A percentile compares a stretch with the other conserved stretches of the same genome.
Conservation (phyloP, 495 filamentous ascomycete species). For the Aspergillus avenaceus region DNA sequence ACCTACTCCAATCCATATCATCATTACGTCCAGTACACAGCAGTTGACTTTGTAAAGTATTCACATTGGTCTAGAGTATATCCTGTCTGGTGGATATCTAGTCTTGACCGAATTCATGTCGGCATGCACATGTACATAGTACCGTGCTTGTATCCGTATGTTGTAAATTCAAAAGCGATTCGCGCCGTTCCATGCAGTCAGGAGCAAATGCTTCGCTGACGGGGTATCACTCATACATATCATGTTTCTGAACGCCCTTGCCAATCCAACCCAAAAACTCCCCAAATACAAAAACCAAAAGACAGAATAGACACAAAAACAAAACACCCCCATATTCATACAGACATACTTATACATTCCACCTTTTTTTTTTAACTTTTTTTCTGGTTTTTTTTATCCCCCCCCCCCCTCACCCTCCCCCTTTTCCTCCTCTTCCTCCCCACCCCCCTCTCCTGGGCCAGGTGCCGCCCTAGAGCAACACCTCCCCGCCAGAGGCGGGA, state of each 20-base stretch:
- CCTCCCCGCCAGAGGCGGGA: conserved; percentile 18
- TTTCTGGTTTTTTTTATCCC: too few relatives aligned
- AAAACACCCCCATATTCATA: too few relatives aligned
- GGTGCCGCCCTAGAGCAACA: conserved; percentile 21
- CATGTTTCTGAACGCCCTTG: neutral
- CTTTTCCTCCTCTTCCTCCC: neutral
- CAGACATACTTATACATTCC: too few relatives aligned
- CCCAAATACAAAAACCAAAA: conserved; percentile 1
- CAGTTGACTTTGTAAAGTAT: neutral
- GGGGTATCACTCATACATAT: conserved; percentile 19
- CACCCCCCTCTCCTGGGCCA: neutral
- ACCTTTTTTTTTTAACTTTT: too few relatives aligned
- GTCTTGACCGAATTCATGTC: neutral
- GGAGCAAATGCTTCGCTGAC: conserved; percentile 21
- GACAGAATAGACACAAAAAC: neutral
- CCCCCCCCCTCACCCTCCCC: neutral
- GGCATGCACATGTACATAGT: neutral
- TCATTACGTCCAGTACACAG: too few relatives aligned
- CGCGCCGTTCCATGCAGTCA: conserved; percentile 8
- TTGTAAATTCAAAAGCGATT: neutral
- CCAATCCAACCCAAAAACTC: conserved; percentile 1
- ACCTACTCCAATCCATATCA: neutral
- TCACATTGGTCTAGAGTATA: too few relatives aligned
- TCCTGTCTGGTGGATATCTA: too few relatives aligned
- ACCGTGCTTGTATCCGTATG: too few relatives aligned